These are phyloP conservation scores for Podila horticola DNA, from an alignment of 192 early-diverging fungal species.

Conservation along the genomic window DNA sequence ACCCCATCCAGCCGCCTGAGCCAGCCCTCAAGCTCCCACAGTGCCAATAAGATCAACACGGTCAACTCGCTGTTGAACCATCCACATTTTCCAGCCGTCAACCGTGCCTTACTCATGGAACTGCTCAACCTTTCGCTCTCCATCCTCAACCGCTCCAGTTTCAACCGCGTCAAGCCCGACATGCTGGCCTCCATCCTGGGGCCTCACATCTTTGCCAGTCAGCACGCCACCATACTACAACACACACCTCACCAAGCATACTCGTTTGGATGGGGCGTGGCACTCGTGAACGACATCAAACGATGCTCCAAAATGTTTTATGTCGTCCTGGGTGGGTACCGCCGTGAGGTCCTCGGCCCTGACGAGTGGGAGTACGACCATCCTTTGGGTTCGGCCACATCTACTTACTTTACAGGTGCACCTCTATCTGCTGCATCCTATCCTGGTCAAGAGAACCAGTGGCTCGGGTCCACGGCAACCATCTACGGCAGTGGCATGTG, in stretches of 20 bases:
- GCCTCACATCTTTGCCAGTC: slow-evolving; percentile 43
- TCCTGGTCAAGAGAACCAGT: slow-evolving; percentile 22
- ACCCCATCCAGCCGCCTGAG: background rate
- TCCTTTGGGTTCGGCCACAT: background rate
- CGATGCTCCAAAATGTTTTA: slow-evolving; percentile 51
- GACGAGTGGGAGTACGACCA: slow-evolving; percentile 43
- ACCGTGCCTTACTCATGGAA: slow-evolving; percentile 39
- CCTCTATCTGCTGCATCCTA: slow-evolving; percentile 7
- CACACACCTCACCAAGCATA: slow-evolving; percentile 47
- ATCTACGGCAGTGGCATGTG: slow-evolving; percentile 17
- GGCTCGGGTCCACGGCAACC: slow-evolving; percentile 36
- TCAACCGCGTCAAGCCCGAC: slow-evolving; percentile 44
- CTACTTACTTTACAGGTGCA: background rate
- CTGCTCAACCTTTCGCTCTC: slow-evolving; percentile 45
- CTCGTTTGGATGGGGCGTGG: slow-evolving; percentile 43
- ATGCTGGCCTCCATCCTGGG: slow-evolving; percentile 49
- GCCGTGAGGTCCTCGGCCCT: slow-evolving; percentile 28
- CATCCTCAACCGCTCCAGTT: slow-evolving; percentile 43
- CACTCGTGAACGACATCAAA: slow-evolving; percentile 46
- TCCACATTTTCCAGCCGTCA: slow-evolving; percentile 37
- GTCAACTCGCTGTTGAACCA: slow-evolving; percentile 42
- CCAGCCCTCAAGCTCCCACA: slow-evolving; percentile 4
- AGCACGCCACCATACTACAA: slow-evolving; percentile 45
- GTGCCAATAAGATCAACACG: slow-evolving; percentile 39
- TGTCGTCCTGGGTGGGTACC: slow-evolving; percentile 41